Conservation (phyloP, 1,284 basidiomycete species). For the Sporisorium exsertum region DNA sequence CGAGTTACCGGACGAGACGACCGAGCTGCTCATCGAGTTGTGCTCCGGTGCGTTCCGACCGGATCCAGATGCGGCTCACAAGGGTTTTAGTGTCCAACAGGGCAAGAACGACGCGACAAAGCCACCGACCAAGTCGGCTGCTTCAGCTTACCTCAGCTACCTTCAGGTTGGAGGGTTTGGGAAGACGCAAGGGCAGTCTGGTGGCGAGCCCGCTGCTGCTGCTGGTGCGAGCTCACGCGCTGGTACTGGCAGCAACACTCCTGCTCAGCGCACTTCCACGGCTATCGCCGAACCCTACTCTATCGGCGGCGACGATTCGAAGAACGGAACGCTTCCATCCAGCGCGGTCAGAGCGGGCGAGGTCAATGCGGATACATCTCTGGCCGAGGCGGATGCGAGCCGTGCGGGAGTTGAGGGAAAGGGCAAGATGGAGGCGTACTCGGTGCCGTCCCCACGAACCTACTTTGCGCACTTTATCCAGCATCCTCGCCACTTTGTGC, state of each 20-base stretch:
- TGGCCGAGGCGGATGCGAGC: slow-evolving; percentile 14
- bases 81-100: not conserved
- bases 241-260: slow-evolving; percentile 16
- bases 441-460: slow-evolving; percentile 82
- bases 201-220: not conserved
- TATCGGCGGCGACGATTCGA: slow-evolving; percentile 11
- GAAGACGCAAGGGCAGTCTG: slow-evolving; percentile 4
- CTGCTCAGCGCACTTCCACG: slow-evolving; percentile 35
- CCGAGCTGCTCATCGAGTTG: slow-evolving; percentile 88
- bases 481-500: slow-evolving; percentile 83
- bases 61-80: slow-evolving; percentile 15
- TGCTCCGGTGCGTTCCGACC: slow-evolving; percentile 77
- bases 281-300: slow-evolving; percentile 34
- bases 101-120: slow-evolving; percentile 4
- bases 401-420: slow-evolving; percentile 9
- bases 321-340: slow-evolving; percentile 10
- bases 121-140: slow-evolving; percentile 20
- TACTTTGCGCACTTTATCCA: slow-evolving; percentile 97
- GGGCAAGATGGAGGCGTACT: slow-evolving; percentile 65
- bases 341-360: slow-evolving; percentile 23
- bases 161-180: slow-evolving; percentile 54
- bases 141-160: slow-evolving; percentile 54
- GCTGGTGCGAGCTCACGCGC: slow-evolving; percentile 6
- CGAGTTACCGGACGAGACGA: slow-evolving; percentile 85
- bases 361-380: slow-evolving; percentile 7